Evolutionary conservation across 73 alveolate species (phyloP), one percentile per base, ranked within the genome.

Genomic region (Paramecium biaurelia): DNA sequence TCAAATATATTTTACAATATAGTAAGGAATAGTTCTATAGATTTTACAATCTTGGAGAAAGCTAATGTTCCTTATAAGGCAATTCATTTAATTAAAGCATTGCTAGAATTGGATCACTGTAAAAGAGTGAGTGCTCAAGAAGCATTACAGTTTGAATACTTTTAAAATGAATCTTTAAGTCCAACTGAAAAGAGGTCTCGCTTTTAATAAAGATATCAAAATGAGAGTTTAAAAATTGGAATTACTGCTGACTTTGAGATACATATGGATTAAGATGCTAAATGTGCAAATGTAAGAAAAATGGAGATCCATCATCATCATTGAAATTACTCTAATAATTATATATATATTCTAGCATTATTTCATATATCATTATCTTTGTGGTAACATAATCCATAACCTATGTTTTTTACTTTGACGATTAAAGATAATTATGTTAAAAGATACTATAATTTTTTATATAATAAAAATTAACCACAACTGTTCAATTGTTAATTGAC

Each of bases 131-230:
- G 34, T 30, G 84, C 84, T 26, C 15, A 20, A 30, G 41, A 63
- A 32, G 84, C 84, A 26, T 63, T 63, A 63, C 4, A 63, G 12
- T 63, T 63, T 30, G 84, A 63, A 9, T 63, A 63, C 45, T 63
- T 63, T 32, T 63, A 26, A 30, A 30, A 12, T 30, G 84, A 63
- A 14, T 63, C 84, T 30, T 12, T 63, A 14, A 63, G 84, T 63
- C 84, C 84, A 23, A 63, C 26, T 30, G 84, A 63, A 63, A 63
- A 63, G 45, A 26, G 84, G 26, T 63, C 84, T 26, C 68, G 68
- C 21, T 53, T 53, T 18, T 53, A 53, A 53, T n/a, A 53, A 18
- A 53, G 68, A 53, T 7, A 63, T 63, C 3, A 26, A 63, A 63
- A 63, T 63, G 47, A 63, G 26, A 63, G 23, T 63, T 8, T 63